Evolutionary conservation across 176 grass and related monocot species (phyloP).

Genomic region (Oryza glumipatula): DNA sequence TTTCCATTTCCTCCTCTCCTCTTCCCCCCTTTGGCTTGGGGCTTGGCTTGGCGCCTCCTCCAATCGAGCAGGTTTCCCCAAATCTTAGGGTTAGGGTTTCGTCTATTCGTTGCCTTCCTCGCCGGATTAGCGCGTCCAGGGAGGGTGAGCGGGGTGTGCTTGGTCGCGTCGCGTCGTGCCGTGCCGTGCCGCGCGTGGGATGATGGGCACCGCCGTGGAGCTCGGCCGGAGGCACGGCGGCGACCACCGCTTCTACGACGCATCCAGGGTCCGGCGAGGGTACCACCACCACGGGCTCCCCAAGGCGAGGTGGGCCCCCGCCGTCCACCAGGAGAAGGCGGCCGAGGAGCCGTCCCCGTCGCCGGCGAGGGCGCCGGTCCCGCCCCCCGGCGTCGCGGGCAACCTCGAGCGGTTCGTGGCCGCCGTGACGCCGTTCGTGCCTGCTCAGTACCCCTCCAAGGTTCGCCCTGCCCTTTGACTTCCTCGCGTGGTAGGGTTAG

Average conservation of each 20-base stretch:
- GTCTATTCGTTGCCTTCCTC: conserved; percentile 32
- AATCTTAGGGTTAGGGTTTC: conserved; percentile 49
- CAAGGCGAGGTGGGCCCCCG: not conserved
- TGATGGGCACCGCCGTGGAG: conserved; percentile 54
- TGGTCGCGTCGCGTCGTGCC: not conserved
- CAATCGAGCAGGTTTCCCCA: conserved; percentile 32
- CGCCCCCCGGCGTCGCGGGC: not conserved
- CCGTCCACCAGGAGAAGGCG: conserved; percentile 6
- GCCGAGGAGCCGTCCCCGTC: not conserved
- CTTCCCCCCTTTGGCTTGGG: too few relatives aligned
- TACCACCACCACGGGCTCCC: conserved; percentile 32
- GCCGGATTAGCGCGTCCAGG: conserved; percentile 12
- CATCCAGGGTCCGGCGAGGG: conserved; percentile 32
- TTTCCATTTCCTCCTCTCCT: not conserved
- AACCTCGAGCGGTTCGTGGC: conserved; percentile 53
- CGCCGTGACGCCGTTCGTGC: conserved; percentile 43
- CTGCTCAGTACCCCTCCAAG: conserved; percentile 43
- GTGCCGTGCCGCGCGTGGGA: not conserved
- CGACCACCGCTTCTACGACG: conserved; percentile 35
- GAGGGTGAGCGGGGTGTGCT: not conserved
- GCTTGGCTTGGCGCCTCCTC: conserved; percentile 12
- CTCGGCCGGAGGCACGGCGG: conserved; percentile 35
- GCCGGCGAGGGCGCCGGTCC: not conserved
- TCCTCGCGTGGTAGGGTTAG: not conserved
- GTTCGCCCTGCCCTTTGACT: not conserved